A percentile compares a stretch with the other conserved stretches of the same genome.
phyloP scores from a whole-genome alignment of 441 rosid species.

The Euphorbia celastroides region DNA sequence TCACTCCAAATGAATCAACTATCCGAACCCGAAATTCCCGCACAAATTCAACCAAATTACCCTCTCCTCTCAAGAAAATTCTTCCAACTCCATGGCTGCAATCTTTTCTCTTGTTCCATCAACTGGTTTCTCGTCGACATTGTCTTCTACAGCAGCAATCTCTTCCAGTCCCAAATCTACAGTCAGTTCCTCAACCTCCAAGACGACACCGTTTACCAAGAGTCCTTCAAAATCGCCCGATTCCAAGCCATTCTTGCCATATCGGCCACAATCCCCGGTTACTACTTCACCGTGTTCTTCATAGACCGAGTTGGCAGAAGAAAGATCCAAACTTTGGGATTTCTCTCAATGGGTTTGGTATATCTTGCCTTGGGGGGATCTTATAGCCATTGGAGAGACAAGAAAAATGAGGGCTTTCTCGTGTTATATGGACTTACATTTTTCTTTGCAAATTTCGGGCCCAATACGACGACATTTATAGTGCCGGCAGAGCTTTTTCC shows the following conservation, averaged over 20 bases:
- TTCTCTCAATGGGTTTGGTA: slow-evolving; percentile 48
- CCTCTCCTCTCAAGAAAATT: slow-evolving; percentile 47
- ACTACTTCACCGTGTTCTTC: slow-evolving; percentile 48
- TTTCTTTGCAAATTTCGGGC: slow-evolving; percentile 77
- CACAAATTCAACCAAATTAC: slow-evolving; percentile 26
- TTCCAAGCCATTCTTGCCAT: slow-evolving; percentile 45
- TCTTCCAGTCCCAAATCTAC: slow-evolving; percentile 51
- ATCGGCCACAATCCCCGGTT: slow-evolving; percentile 62
- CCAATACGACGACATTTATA: slow-evolving; percentile 72
- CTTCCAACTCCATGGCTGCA: slow-evolving; percentile 52
- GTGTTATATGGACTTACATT: slow-evolving; percentile 45
- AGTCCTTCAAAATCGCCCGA: slow-evolving; percentile 33
- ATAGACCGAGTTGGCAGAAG: slow-evolving; percentile 61
- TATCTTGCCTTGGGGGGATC: slow-evolving; percentile 51
- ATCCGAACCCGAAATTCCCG: slow-evolving; percentile 28
- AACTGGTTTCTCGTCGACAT: slow-evolving; percentile 63
- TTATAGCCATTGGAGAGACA: slow-evolving; percentile 29
- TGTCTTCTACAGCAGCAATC: slow-evolving; percentile 52
- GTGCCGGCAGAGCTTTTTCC: slow-evolving; percentile 83
- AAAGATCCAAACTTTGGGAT: slow-evolving; percentile 56
- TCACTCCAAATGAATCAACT: slow-evolving; percentile 36
- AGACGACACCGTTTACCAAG: slow-evolving; percentile 23
- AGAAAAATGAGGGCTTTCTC: slow-evolving; percentile 29
- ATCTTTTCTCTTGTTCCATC: slow-evolving; percentile 51
- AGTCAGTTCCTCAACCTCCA: background rate